Evolutionary conservation across 345 rosid species (phyloP), one percentile per base, ranked within the genome.

Genomic region (Populus tremula): DNA sequence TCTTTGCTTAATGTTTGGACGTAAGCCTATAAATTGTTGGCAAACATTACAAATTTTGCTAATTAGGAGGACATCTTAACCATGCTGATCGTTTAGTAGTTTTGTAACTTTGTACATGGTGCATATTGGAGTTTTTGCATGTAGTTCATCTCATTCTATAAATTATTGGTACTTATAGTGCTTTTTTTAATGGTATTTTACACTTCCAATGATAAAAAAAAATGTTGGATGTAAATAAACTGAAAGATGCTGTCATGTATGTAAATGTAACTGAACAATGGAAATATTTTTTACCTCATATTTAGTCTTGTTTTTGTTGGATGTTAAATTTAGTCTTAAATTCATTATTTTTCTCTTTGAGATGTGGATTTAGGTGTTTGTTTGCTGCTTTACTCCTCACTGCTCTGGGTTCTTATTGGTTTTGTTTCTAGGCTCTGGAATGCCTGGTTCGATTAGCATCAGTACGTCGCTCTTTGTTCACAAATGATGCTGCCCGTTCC

Each of bases 391-490:
- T 71, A 69, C 68, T 65, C 64, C n/a, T 78, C n/a, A 45, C 6
- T 49, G 27, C 31, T 68, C 25, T 20, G 35, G 45, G 53, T 36
- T 77, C 67, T 76, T 68, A 41, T 76, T 76, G 61, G 27, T 71
- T 67, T 65, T 81, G 66, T 68, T 80, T 80, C 61, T 77, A 96
- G 99, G 99, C 99, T 69, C 82, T 96, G 85, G 99, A 96, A 86
- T 94, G 99, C 88, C 89, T 96, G 91, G 99, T 96, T 72, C 92
- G 99, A 72, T 85, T 96, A 65, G 98, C 99, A 70, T 96, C 99
- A 75, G 97, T 94, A 23, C 87, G 98, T 20, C 95, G 97, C 50
- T 91, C 99, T 82, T 84, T 96, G 84, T 96, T 94, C 86, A 84
- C 93, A 62, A 94, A 87, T 80, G 99, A 96, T 71, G 89, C 85